phyloP scores from a whole-genome alignment of 2,329 filamentous ascomycete species.

The Alternaria solani region DNA sequence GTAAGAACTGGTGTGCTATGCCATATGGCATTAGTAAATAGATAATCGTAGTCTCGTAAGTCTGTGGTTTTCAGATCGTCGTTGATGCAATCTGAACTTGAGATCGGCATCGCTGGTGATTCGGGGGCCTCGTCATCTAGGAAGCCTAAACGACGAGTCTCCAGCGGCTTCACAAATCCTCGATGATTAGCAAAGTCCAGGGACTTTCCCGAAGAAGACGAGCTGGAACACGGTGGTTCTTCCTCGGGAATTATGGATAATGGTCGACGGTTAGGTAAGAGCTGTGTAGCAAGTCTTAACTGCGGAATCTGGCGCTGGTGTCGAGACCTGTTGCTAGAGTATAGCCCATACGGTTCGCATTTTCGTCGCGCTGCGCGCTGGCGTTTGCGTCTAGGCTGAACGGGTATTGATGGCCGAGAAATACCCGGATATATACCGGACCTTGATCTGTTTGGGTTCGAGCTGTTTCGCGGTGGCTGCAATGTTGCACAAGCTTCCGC shows the following conservation, averaged over 20 bases:
- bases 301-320: not conserved
- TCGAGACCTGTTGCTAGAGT: not conserved
- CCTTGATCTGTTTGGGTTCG: not conserved
- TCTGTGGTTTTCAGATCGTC: not conserved
- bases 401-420: not conserved
- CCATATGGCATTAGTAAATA: slow-evolving; percentile 13
- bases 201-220: slow-evolving; percentile 4
- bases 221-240: not conserved
- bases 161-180: slow-evolving; percentile 1
- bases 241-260: not conserved
- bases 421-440: not conserved
- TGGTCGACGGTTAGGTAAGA: slow-evolving; percentile 1
- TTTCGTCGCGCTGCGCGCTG: not conserved
- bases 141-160: slow-evolving; percentile 7
- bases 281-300: slow-evolving; percentile 1
- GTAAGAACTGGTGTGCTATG: not conserved
- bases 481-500: not conserved
- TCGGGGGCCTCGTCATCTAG: not conserved
- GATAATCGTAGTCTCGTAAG: not conserved
- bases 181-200: slow-evolving; percentile 6
- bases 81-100: not conserved
- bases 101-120: not conserved
- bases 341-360: not conserved
- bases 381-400: not conserved
- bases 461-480: not conserved